These are phyloP conservation scores for Aurinia saxatilis DNA, from an alignment of 345 rosid genomes.

Conservation along the genomic window DNA sequence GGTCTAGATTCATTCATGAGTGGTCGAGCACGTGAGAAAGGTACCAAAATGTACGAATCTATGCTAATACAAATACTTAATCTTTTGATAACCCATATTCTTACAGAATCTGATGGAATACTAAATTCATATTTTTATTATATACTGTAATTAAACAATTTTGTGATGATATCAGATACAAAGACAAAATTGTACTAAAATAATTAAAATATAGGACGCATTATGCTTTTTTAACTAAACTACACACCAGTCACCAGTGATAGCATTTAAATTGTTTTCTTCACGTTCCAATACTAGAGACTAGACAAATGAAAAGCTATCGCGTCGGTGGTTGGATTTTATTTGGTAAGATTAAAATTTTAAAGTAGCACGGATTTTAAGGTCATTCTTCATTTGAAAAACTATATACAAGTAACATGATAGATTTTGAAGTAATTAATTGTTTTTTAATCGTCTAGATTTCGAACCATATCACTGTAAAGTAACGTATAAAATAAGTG, in stretches of 20 bases:
- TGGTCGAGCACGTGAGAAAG: slow-evolving; percentile 15
- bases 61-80: neutral
- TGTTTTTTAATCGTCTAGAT: too few species aligned
- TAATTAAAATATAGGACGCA: neutral
- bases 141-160: too few species aligned
- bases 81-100: neutral
- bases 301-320: neutral
- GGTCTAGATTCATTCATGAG: slow-evolving; percentile 4
- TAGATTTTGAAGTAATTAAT: neutral
- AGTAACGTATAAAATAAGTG: slow-evolving; percentile 7
- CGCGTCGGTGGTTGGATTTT: slow-evolving; percentile 16
- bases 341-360: neutral
- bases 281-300: neutral
- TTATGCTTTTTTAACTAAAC: neutral
- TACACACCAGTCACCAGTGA: neutral
- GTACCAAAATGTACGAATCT: slow-evolving; percentile 9
- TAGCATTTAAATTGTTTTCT: neutral
- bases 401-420: neutral
- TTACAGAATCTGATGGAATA: neutral
- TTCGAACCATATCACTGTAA: neutral
- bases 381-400: neutral
- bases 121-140: neutral
- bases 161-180: neutral
- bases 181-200: neutral
- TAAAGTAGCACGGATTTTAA: slow-evolving; percentile 5